A percentile compares a stretch with the other conserved stretches of the same genome.
Evolutionary conservation across 2,329 filamentous ascomycete genomes (phyloP).

Genomic region (Berkeleyomyces rouxiae): DNA sequence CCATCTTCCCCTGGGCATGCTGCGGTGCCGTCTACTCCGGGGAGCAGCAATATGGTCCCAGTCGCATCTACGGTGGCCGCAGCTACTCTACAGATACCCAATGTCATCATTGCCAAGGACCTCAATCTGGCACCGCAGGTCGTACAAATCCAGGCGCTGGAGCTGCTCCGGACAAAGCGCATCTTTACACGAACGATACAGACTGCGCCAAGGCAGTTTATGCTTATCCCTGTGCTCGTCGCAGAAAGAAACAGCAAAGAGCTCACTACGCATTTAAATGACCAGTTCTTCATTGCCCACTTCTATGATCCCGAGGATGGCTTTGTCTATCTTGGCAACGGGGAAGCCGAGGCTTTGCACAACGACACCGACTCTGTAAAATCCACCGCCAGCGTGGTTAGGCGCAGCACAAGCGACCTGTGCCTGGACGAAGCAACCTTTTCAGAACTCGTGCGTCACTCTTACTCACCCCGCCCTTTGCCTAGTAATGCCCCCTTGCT

Average conservation of each 20-base stretch:
- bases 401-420: slow-evolving; percentile 18
- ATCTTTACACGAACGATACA: slow-evolving; percentile 63
- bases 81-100: slow-evolving; percentile 41
- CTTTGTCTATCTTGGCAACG: slow-evolving; percentile 50
- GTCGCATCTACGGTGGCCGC: slow-evolving; percentile 3
- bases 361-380: slow-evolving; percentile 19
- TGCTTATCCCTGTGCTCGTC: slow-evolving; percentile 59
- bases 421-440: slow-evolving; percentile 19
- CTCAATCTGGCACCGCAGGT: slow-evolving; percentile 56
- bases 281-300: slow-evolving; percentile 78
- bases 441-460: slow-evolving; percentile 25
- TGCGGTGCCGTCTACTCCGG: slow-evolving; percentile 5
- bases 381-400: slow-evolving; percentile 31
- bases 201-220: slow-evolving; percentile 56
- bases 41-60: slow-evolving; percentile 8
- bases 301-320: slow-evolving; percentile 60
- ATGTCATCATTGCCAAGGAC: slow-evolving; percentile 67
- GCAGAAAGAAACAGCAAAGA: slow-evolving; percentile 29
- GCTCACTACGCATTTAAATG: slow-evolving; percentile 48
- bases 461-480: background rate
- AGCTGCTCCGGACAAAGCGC: slow-evolving; percentile 65
- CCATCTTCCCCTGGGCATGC: slow-evolving; percentile 13
- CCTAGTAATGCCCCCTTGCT: too few relatives aligned
- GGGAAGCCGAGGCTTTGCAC: slow-evolving; percentile 21
- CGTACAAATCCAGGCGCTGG: slow-evolving; percentile 64